Base-by-base conservation (phyloP, 192 early-diverging fungal species). In the Podila minutissima region DNA sequence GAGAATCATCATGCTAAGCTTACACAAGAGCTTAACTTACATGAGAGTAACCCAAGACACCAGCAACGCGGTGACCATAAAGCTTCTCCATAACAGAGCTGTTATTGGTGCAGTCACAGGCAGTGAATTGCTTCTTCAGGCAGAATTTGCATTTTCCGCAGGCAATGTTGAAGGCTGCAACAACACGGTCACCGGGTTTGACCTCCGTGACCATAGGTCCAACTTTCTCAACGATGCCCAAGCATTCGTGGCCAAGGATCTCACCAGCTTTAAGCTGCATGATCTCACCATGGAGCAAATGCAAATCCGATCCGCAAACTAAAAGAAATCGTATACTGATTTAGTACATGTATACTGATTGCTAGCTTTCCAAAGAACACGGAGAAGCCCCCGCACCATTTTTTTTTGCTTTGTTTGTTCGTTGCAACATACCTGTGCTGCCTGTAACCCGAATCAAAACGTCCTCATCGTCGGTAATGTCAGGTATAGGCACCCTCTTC, bases 141-240 rank as follows among this genome's bases (percentile, higher is more conserved):
- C 90, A 91, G 67, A 83, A 91, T 12, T 83, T 41, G 67, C 89
- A 91, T 32, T 63, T 28, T 9, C 90, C 90, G 59, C 89, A 90
- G 22, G 83, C 85, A 66, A 90, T 86, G 28, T 74, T 63, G 49
- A 83, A 75, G 2, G 82, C 66, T 24, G 84, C 76, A 19, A 86
- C 88, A 15, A 89, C 84, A 29, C 87, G 84, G 35, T 89, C 75
- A 31, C 89, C 89, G 5, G 64, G 58, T 29, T 89, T 83, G 62
- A 83, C 62, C 3, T 81, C 75, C 0, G 65, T 88, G 12, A 90
- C 84, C 9, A 31, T 53, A 12, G 46, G 35, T 33, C 89, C 89
- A 57, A 86, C 81, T 8, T 71, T 59, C 61, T 87, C 84, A 37
- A 90, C 81, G 22, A 87, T 65, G 15, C 87, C 89, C 53, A 86